Evolutionary conservation across 208 protist species (phyloP).

Genomic region (Trypanosoma caninum): DNA sequence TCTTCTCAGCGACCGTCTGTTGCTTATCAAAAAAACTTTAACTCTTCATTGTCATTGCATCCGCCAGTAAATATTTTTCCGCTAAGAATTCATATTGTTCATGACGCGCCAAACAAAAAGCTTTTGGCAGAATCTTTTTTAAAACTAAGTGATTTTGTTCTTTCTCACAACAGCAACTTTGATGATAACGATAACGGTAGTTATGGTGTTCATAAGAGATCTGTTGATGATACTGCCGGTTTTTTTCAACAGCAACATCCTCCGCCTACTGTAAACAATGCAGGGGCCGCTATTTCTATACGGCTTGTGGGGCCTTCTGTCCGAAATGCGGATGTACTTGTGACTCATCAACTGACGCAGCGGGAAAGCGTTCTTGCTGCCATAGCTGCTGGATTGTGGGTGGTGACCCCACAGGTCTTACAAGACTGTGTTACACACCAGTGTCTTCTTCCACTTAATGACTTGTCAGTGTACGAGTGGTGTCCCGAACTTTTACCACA

Average conservation of each 20-base stretch:
- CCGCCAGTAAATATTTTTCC: not conserved
- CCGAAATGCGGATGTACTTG: slow-evolving; percentile 52
- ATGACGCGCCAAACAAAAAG: slow-evolving; percentile 15
- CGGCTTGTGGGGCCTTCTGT: slow-evolving; percentile 25
- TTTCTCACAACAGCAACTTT: not conserved
- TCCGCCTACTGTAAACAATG: not conserved
- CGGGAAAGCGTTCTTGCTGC: slow-evolving; percentile 70
- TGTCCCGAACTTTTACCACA: slow-evolving; percentile 29
- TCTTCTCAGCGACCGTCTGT: not conserved
- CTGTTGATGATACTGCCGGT: too few relatives aligned
- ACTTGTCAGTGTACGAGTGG: slow-evolving; percentile 39
- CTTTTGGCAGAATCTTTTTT: not conserved
- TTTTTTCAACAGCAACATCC: slow-evolving; percentile 11
- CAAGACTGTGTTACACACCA: slow-evolving; percentile 22
- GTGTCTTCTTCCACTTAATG: slow-evolving; percentile 16
- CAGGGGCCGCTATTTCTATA: slow-evolving; percentile 1
- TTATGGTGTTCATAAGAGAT: not conserved
- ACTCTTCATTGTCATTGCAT: not conserved
- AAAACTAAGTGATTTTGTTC: slow-evolving; percentile 11
- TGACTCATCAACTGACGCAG: slow-evolving; percentile 57
- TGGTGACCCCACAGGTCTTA: slow-evolving; percentile 45
- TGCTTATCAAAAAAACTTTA: not conserved
- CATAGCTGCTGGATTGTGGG: slow-evolving; percentile 53
- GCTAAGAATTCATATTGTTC: slow-evolving; percentile 20
- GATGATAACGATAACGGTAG: not conserved